A percentile compares a stretch with the other conserved stretches of the same genome.
These are phyloP conservation scores for Tulasnella sp. DNA, from an alignment of 768 basidiomycete species.

Conservation along the genomic window DNA sequence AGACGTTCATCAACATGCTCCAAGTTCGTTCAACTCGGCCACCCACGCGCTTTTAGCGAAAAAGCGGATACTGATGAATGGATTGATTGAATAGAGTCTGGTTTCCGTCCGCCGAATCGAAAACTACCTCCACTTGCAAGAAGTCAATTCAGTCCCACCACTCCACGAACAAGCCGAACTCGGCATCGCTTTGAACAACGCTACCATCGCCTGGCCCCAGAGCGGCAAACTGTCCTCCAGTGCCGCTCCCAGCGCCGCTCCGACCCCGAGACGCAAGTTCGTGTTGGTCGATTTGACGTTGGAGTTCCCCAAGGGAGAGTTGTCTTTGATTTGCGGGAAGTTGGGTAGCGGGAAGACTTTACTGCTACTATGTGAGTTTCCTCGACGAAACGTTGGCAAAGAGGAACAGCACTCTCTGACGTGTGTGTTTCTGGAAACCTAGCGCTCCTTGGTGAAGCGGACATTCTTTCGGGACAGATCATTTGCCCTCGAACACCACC, in stretches of 20 bases:
- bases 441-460: slow-evolving; percentile 84
- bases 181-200: slow-evolving; percentile 67
- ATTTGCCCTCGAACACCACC: slow-evolving; percentile 79
- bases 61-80: not conserved
- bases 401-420: too few relatives aligned
- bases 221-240: slow-evolving; percentile 41
- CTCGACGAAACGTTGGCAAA: too few relatives aligned
- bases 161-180: slow-evolving; percentile 45
- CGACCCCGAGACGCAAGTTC: slow-evolving; percentile 75
- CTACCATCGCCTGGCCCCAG: slow-evolving; percentile 86
- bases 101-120: slow-evolving; percentile 87
- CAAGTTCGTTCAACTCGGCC: slow-evolving; percentile 42
- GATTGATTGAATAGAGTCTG: slow-evolving; percentile 42
- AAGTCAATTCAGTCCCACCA: slow-evolving; percentile 58
- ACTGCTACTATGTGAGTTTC: slow-evolving; percentile 54
- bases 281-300: slow-evolving; percentile 69
- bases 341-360: slow-evolving; percentile 82
- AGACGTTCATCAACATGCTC: slow-evolving; percentile 83
- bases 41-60: not conserved
- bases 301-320: slow-evolving; percentile 67
- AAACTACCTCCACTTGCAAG: slow-evolving; percentile 70
- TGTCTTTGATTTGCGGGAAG: slow-evolving; percentile 82
- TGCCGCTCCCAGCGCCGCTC: slow-evolving; percentile 44
- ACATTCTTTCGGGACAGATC: slow-evolving; percentile 72
- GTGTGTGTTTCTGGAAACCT: not conserved